phyloP scores from a whole-genome alignment of 1,284 basidiomycete species.

The Austropuccinia psidii region DNA sequence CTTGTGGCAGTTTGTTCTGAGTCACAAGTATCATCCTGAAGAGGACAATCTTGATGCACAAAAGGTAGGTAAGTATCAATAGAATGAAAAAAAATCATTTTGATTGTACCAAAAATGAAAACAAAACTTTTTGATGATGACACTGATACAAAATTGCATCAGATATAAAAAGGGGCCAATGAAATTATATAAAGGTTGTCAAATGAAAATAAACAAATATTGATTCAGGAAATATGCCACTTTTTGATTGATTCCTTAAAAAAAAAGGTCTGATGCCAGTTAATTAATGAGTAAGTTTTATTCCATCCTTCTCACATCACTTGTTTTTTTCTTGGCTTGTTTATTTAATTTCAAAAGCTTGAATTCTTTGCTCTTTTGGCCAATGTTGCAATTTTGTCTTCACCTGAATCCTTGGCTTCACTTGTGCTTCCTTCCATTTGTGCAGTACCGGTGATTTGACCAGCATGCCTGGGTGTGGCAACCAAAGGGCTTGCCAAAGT shows the following conservation, averaged over 20 bases:
- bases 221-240: constrained; percentile 72
- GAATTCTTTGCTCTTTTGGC: constrained; percentile 63
- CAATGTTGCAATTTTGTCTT: constrained; percentile 76
- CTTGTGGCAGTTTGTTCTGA: no score
- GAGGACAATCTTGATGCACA: no score
- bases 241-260: constrained; percentile 67
- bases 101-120: no score
- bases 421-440: constrained; percentile 47
- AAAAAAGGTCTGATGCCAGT: constrained; percentile 43
- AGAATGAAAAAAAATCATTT: no score
- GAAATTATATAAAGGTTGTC: constrained; percentile 65
- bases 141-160: no score
- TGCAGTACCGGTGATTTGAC: constrained; percentile 66
- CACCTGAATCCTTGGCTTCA: constrained; percentile 60
- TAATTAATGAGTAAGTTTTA: background rate
- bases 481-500: constrained; percentile 63
- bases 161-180: no score
- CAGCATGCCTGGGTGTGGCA: constrained; percentile 64
- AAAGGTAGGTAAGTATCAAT: no score
- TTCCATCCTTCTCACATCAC: no score
- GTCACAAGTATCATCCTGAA: no score
- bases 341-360: background rate
- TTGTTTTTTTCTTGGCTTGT: background rate
- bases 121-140: no score
- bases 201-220: constrained; percentile 60